These are phyloP conservation scores for Micractinium sp. DNA, from an alignment of 139 green algal species.

Conservation along the genomic window DNA sequence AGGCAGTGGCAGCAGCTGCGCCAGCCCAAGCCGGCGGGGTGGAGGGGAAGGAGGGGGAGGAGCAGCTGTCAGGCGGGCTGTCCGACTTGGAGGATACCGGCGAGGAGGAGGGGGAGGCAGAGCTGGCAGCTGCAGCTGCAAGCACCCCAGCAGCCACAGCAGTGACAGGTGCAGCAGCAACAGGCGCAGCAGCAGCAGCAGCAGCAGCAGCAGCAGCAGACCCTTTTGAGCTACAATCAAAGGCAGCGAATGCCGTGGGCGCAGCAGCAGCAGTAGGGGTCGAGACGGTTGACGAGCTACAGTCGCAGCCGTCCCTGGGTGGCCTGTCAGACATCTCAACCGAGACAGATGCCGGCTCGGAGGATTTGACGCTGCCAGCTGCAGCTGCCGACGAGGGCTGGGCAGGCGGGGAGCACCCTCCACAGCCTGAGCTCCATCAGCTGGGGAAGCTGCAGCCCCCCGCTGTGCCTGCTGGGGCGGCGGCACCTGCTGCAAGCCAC, in stretches of 20 bases:
- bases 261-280: neutral
- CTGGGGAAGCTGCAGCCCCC: too few relatives aligned
- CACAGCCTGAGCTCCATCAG: too few relatives aligned
- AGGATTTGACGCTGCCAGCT: neutral
- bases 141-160: neutral
- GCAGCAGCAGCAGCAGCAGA: neutral
- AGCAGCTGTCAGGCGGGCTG: slow-evolving; percentile 1
- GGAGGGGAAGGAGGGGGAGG: too few relatives aligned
- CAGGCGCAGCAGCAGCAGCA: neutral
- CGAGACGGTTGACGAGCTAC: too few relatives aligned
- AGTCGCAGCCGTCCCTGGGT: neutral
- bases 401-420: too few relatives aligned
- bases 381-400: neutral
- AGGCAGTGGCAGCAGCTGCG: neutral
- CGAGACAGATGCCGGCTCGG: neutral
- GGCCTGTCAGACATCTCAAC: slow-evolving; percentile 25
- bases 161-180: neutral
- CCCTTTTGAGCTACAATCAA: too few relatives aligned
- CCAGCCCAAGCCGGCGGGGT: neutral
- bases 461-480: too few relatives aligned
- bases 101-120: neutral
- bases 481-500: too few relatives aligned
- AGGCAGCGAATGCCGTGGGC: too few relatives aligned
- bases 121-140: neutral
- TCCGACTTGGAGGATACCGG: neutral